A percentile compares a stretch with the other conserved stretches of the same genome.
These are phyloP conservation scores for Auriculariales sp. DNA, from an alignment of 768 basidiomycete species.

Conservation along the genomic window DNA sequence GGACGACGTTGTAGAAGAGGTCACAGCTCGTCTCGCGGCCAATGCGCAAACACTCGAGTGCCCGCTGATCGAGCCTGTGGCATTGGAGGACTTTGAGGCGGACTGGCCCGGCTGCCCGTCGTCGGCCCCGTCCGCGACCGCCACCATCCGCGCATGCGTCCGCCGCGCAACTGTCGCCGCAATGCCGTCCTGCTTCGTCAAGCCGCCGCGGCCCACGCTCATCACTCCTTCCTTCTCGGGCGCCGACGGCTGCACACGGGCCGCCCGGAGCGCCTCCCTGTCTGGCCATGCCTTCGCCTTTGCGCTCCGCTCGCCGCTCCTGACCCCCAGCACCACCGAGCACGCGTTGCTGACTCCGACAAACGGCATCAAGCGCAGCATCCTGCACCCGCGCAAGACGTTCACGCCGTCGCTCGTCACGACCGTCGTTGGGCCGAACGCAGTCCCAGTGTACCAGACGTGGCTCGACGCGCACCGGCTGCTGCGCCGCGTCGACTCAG, in stretches of 20 bases:
- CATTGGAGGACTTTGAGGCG: background rate
- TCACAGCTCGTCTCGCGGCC: background rate
- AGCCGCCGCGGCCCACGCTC: background rate
- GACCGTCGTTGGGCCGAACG: background rate
- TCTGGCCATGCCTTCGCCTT: too few relatives aligned
- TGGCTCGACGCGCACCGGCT: constrained; percentile 30
- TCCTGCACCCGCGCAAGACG: background rate
- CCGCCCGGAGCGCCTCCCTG: background rate
- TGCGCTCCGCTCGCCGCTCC: too few relatives aligned
- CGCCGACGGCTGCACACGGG: background rate
- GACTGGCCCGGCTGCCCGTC: background rate
- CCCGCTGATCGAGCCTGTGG: background rate
- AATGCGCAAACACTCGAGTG: background rate
- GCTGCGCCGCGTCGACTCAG: constrained; percentile 62
- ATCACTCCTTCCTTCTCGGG: background rate
- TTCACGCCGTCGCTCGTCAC: background rate
- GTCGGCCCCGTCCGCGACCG: background rate
- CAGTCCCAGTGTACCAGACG: constrained; percentile 60
- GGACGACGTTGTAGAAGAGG: background rate
- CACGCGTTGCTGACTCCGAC: background rate
- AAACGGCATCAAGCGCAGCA: background rate
- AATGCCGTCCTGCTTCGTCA: background rate
- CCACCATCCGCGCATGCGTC: too few relatives aligned
- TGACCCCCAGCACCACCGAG: too few relatives aligned
- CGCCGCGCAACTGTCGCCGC: background rate